A percentile compares a stretch with the other conserved stretches of the same genome.
phyloP scores from a whole-genome alignment of 345 rosid genomes.

The Carallia brachiata region DNA sequence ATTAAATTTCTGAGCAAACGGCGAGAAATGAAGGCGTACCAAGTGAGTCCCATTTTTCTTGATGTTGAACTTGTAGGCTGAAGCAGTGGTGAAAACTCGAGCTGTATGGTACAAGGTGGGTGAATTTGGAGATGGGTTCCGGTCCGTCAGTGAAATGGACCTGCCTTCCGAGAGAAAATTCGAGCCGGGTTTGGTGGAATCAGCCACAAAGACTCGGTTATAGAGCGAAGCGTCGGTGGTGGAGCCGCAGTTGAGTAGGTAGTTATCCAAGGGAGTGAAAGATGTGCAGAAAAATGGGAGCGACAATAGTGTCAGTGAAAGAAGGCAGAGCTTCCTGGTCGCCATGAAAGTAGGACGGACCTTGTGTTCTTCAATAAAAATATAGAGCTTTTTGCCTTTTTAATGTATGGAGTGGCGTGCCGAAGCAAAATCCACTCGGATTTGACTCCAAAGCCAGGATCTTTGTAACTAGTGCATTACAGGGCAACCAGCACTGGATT shows the following conservation, averaged over 20 bases:
- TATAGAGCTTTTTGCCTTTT: too few species aligned
- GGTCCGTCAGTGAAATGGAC: constrained; percentile 47
- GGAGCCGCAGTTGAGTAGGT: constrained; percentile 81
- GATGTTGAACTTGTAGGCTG: constrained; percentile 48
- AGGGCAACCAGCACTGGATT: background rate
- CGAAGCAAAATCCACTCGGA: background rate
- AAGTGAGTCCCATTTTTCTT: constrained; percentile 56
- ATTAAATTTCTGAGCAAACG: constrained; percentile 52
- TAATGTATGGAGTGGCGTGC: too few species aligned
- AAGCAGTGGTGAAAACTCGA: constrained; percentile 50
- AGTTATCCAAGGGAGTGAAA: constrained; percentile 69
- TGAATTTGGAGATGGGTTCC: constrained; percentile 54
- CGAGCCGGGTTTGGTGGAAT: constrained; percentile 43
- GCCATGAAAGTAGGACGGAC: constrained; percentile 32
- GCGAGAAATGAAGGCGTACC: constrained; percentile 93
- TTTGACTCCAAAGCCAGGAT: background rate
- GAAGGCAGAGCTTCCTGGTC: constrained; percentile 20
- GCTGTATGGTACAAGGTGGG: constrained; percentile 59
- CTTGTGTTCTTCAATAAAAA: too few species aligned
- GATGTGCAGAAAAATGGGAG: constrained; percentile 27
- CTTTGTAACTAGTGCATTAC: background rate
- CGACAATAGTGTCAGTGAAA: constrained; percentile 30
- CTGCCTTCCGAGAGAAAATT: constrained; percentile 38
- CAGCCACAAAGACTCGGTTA: constrained; percentile 61
- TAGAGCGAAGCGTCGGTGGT: constrained; percentile 44